Evolutionary conservation across 768 basidiomycete genomes (phyloP).

Genomic region (Sporobolomyces roseus): DNA sequence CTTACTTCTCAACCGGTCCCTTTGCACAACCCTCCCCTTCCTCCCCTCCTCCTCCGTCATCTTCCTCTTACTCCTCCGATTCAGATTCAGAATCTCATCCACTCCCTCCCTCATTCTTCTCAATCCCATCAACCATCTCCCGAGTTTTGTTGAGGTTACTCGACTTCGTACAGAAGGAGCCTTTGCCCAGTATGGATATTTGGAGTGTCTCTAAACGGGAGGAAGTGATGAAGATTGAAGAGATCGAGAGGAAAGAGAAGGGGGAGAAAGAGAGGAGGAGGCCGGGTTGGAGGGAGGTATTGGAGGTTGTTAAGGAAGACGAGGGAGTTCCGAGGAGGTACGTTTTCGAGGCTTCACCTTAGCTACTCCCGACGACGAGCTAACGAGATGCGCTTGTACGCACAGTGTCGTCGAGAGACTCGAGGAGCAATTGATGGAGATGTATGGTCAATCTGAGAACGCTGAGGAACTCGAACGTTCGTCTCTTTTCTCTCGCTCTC

Average conservation of each 20-base stretch:
- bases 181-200: conserved; percentile 12
- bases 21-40: neutral
- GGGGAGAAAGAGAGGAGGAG: neutral
- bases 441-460: neutral
- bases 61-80: neutral
- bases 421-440: neutral
- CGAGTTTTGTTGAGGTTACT: neutral
- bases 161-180: conserved; percentile 22
- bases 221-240: neutral
- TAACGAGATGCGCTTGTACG: neutral
- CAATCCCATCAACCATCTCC: neutral
- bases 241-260: neutral
- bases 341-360: neutral
- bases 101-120: neutral
- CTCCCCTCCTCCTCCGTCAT: neutral
- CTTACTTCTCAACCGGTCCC: neutral
- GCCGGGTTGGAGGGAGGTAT: conserved; percentile 26
- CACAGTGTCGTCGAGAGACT: conserved; percentile 10
- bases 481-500: neutral
- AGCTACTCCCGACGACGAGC: too few relatives aligned
- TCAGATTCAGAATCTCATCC: neutral
- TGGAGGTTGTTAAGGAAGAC: conserved; percentile 11
- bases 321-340: conserved; percentile 6
- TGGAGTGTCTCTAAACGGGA: neutral
- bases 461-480: neutral